A percentile compares a stretch with the other conserved stretches of the same genome.
Evolutionary conservation across 306 rosid species (phyloP).

Genomic region (Crotalaria pallida): DNA sequence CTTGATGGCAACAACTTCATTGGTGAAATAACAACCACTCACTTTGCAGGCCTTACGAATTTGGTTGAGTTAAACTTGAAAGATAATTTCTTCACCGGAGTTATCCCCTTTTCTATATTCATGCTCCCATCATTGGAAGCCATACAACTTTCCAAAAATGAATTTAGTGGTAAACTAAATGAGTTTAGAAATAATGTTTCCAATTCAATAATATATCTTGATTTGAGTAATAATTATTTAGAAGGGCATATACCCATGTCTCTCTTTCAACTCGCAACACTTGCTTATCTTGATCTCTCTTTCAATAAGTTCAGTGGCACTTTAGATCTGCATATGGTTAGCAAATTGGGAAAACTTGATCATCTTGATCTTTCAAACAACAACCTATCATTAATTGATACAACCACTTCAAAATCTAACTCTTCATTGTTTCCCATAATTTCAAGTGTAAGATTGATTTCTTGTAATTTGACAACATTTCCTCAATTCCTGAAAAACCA

Average conservation of each 20-base stretch:
- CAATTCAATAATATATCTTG: neutral
- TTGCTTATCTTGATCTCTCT: no score
- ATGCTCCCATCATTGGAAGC: neutral
- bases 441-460: neutral
- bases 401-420: neutral
- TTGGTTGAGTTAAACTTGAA: neutral
- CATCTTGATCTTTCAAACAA: no score
- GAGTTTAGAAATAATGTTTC: neutral
- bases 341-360: no score
- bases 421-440: neutral
- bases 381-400: no score
- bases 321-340: no score
- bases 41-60: neutral
- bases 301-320: no score
- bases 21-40: neutral
- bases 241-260: constrained; percentile 23
- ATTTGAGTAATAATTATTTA: constrained; percentile 23
- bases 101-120: neutral
- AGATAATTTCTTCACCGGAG: neutral
- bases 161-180: neutral
- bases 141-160: neutral
- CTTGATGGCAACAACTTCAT: neutral
- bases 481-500: constrained; percentile 23
- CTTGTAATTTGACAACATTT: neutral
- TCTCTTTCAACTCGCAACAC: neutral